Conservation (phyloP, 139 green algal species). For the Pleodorina starrii region DNA sequence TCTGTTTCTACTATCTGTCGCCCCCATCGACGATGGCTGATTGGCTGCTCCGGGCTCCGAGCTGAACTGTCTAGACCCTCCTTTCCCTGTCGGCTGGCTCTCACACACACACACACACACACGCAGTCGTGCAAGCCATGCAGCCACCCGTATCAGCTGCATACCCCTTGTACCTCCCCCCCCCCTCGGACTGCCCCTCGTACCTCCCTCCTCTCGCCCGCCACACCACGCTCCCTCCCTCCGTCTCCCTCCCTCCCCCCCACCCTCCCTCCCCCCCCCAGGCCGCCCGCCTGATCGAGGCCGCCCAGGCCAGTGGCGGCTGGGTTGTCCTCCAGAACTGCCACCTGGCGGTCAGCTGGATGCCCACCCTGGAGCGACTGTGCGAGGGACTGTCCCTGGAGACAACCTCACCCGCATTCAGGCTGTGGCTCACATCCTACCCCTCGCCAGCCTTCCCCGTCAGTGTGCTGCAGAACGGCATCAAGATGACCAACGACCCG, state of each 20-base stretch:
- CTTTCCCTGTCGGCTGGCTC: too few relatives aligned
- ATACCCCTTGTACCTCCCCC: too few relatives aligned
- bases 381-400: constrained; percentile 64
- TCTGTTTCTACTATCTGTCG: too few relatives aligned
- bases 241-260: background rate
- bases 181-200: too few relatives aligned
- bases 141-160: too few relatives aligned
- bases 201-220: too few relatives aligned
- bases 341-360: constrained; percentile 77
- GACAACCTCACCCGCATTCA: constrained; percentile 65
- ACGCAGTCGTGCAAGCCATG: too few relatives aligned
- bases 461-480: constrained; percentile 80
- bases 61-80: too few relatives aligned
- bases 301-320: constrained; percentile 62
- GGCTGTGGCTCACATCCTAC: constrained; percentile 75
- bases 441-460: constrained; percentile 78
- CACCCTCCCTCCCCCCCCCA: background rate
- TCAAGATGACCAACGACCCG: constrained; percentile 88
- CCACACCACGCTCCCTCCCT: too few relatives aligned
- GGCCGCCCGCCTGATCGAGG: constrained; percentile 78
- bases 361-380: constrained; percentile 77
- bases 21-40: too few relatives aligned
- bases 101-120: too few relatives aligned
- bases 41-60: too few relatives aligned
- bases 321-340: constrained; percentile 90